Evolutionary conservation across 2,329 filamentous ascomycete species (phyloP).

Genomic region (Cladosporium sp.): DNA sequence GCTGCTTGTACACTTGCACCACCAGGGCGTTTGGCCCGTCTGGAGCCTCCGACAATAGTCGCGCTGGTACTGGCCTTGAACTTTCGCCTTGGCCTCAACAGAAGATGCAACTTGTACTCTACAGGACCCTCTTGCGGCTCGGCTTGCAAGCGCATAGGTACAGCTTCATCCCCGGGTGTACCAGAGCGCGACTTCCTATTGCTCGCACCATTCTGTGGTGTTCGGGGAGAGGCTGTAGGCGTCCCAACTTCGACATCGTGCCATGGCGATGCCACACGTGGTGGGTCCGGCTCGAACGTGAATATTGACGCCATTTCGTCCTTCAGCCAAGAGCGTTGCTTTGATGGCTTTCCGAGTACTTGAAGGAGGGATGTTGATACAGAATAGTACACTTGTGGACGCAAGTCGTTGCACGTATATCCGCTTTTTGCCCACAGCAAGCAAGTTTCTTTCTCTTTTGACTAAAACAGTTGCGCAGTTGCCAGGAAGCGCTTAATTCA

Average conservation of each 20-base stretch:
- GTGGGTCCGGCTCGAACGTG: constrained; percentile 86
- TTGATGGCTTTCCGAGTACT: background rate
- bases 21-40: constrained; percentile 43
- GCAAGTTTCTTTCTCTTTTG: background rate
- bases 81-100: constrained; percentile 73
- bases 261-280: constrained; percentile 90
- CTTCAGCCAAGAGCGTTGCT: background rate
- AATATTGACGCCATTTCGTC: constrained; percentile 84
- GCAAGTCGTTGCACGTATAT: background rate
- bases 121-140: constrained; percentile 93
- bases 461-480: background rate
- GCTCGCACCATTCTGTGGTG: constrained; percentile 10
- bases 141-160: constrained; percentile 73
- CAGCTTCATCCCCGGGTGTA: background rate
- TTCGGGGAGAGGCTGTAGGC: constrained; percentile 20
- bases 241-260: constrained; percentile 29
- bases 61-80: constrained; percentile 72
- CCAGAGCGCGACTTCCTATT: constrained; percentile 8
- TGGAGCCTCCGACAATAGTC: constrained; percentile 52
- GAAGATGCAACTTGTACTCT: constrained; percentile 92
- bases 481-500: background rate
- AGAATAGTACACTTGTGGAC: background rate
- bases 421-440: background rate
- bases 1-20: constrained; percentile 29
- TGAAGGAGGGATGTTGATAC: background rate